phyloP scores from a whole-genome alignment of 2,329 filamentous ascomycete species.

The Gnomoniopsis sp. region DNA sequence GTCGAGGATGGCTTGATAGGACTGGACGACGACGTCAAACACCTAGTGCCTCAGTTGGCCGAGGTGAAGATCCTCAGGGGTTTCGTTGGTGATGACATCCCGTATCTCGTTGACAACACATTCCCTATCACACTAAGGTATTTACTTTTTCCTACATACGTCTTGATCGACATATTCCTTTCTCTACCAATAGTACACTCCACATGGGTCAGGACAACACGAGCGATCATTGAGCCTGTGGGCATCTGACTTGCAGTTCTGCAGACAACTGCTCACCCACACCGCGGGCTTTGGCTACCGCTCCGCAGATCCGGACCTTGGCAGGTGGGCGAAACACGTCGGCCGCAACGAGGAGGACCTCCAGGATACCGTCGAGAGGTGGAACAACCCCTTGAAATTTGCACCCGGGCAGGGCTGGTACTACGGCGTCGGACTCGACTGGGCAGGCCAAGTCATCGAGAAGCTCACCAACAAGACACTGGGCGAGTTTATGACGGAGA shows the following conservation, averaged over 20 bases:
- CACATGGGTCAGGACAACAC: too few species aligned
- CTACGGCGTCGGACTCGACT: constrained; percentile 46
- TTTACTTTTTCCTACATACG: too few species aligned
- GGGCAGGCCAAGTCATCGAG: constrained; percentile 43
- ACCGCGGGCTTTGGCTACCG: constrained; percentile 46
- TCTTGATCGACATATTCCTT: too few species aligned
- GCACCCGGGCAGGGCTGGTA: constrained; percentile 45
- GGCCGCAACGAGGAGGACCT: constrained; percentile 30
- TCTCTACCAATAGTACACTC: too few species aligned
- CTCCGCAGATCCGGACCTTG: constrained; percentile 34
- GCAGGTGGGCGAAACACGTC: constrained; percentile 35
- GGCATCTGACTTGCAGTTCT: too few species aligned
- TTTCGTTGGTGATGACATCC: constrained; percentile 32
- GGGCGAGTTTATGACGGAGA: constrained; percentile 32
- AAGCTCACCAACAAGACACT: constrained; percentile 33
- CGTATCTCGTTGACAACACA: constrained; percentile 35
- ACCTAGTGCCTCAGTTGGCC: constrained; percentile 29
- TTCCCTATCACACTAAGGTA: constrained; percentile 36
- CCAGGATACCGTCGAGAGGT: constrained; percentile 33
- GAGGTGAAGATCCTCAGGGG: constrained; percentile 30
- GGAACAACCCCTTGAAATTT: constrained; percentile 40
- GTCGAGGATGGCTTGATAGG: constrained; percentile 30
- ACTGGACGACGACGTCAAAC: constrained; percentile 33
- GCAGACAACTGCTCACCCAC: constrained; percentile 44
- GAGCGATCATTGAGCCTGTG: too few species aligned